Percentiles rank a stretch among this genome's conserved stretches.
Conservation (phyloP, 805 yeast species). For the Saccharomycopsis schoenii region DNA sequence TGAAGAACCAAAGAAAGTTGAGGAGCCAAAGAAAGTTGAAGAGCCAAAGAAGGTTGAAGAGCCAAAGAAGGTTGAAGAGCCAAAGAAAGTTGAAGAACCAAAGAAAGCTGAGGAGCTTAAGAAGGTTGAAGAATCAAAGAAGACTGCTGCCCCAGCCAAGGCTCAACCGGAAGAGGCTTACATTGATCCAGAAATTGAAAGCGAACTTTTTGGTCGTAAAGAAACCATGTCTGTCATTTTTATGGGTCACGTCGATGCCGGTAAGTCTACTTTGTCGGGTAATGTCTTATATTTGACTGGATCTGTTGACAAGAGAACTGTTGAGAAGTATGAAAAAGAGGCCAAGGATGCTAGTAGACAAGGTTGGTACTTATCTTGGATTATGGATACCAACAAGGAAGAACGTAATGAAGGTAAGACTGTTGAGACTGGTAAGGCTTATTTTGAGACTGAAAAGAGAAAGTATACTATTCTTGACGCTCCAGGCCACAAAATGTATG, state of each 20-base stretch:
- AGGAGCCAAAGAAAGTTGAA: constrained; percentile 10
- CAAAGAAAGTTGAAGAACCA: constrained; percentile 17
- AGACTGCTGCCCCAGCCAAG: constrained; percentile 18
- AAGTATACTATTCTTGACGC: constrained; percentile 98
- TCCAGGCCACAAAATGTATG: constrained; percentile 99
- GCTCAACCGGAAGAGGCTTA: constrained; percentile 42
- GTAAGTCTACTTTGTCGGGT: constrained; percentile 99
- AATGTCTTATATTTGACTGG: constrained; percentile 88
- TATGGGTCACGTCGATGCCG: constrained; percentile 99
- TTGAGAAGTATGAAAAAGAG: constrained; percentile 95
- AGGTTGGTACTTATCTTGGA: constrained; percentile 99
- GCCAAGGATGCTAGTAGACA: constrained; percentile 99
- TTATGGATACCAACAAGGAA: constrained; percentile 98
- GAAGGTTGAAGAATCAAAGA: constrained; percentile 16
- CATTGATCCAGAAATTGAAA: constrained; percentile 78
- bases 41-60: constrained; percentile 8
- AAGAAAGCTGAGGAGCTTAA: constrained; percentile 20
- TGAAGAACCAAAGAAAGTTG: constrained; percentile 20
- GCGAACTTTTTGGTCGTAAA: constrained; percentile 92
- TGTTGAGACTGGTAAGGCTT: constrained; percentile 96
- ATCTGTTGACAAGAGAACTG: constrained; percentile 96
- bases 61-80: constrained; percentile 19
- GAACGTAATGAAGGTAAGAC: constrained; percentile 99
- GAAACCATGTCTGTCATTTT: constrained; percentile 94
- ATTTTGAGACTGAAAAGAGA: constrained; percentile 95